These are phyloP conservation scores for Xanthoparmelia taractica DNA, from an alignment of 495 filamentous ascomycete species.

Conservation along the genomic window DNA sequence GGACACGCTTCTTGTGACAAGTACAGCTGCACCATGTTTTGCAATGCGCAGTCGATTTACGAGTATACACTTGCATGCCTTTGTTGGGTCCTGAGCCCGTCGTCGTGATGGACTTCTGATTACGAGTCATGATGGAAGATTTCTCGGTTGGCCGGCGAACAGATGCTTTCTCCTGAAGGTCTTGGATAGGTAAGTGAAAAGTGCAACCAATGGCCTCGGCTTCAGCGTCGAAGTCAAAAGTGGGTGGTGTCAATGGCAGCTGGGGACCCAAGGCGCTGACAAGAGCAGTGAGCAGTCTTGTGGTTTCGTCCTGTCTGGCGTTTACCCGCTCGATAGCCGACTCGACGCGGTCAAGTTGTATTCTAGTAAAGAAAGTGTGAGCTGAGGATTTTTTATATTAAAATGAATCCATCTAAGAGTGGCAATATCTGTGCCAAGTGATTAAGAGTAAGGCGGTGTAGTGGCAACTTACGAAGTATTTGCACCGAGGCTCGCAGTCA, in stretches of 20 bases:
- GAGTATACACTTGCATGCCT: slow-evolving; percentile 5
- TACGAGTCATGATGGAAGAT: no score
- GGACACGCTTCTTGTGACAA: slow-evolving; percentile 10
- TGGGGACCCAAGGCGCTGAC: slow-evolving; percentile 5
- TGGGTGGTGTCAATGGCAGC: not conserved
- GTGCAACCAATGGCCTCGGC: not conserved
- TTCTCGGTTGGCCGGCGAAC: no score
- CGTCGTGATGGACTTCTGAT: no score
- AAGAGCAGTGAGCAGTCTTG: not conserved
- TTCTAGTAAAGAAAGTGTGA: slow-evolving; percentile 1
- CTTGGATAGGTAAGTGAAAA: no score
- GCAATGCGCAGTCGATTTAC: slow-evolving; percentile 2
- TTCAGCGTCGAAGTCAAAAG: not conserved
- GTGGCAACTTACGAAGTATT: no score
- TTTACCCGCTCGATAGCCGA: slow-evolving; percentile 5
- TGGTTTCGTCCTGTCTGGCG: slow-evolving; percentile 6
- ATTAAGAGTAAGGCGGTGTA: no score
- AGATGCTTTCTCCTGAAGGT: no score
- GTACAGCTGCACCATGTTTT: slow-evolving; percentile 12
- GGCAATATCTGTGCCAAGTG: no score
- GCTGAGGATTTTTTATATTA: no score
- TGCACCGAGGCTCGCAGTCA: no score
- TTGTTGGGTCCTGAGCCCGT: not conserved
- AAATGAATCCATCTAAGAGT: no score
- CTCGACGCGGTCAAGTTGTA: slow-evolving; percentile 1